Evolutionary conservation across 1,139 yeast genomes (phyloP).

Genomic region (Scheffersomyces insectosa): DNA sequence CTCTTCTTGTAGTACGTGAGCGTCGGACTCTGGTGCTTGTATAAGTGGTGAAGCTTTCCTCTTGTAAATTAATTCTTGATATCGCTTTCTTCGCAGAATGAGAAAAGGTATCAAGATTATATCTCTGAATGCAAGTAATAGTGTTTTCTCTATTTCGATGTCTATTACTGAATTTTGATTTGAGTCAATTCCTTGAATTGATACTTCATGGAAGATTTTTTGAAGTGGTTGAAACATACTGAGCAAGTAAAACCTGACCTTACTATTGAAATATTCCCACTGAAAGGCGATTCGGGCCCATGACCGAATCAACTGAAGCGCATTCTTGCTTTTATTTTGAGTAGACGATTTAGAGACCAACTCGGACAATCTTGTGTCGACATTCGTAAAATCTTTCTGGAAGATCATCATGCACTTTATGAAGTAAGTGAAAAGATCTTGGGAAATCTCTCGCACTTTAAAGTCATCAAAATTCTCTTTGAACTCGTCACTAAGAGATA

Average conservation of each 20-base stretch:
- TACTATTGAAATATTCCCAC: slow-evolving; percentile 37
- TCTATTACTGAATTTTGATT: slow-evolving; percentile 6
- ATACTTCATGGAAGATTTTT: slow-evolving; percentile 19
- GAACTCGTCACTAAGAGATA: not conserved
- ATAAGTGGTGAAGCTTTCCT: not conserved
- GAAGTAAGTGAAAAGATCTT: slow-evolving; percentile 30
- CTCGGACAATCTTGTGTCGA: not conserved
- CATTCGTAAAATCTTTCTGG: slow-evolving; percentile 19
- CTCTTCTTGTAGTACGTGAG: not conserved
- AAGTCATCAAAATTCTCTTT: slow-evolving; percentile 28
- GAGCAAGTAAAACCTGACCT: slow-evolving; percentile 29
- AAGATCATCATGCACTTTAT: slow-evolving; percentile 23
- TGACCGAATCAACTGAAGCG: not conserved
- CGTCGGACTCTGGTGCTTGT: not conserved
- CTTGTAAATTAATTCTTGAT: not conserved
- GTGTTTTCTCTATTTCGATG: slow-evolving; percentile 31
- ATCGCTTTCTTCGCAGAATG: slow-evolving; percentile 14
- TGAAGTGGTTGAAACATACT: slow-evolving; percentile 35
- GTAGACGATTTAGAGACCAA: not conserved
- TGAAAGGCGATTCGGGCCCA: slow-evolving; percentile 12
- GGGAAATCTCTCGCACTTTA: slow-evolving; percentile 30
- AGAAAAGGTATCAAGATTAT: slow-evolving; percentile 32
- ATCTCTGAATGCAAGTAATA: slow-evolving; percentile 34
- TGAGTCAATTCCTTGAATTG: slow-evolving; percentile 9
- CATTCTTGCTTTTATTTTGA: not conserved